Conservation (phyloP, 306 rosid genomes). For the Prunus mira region DNA sequence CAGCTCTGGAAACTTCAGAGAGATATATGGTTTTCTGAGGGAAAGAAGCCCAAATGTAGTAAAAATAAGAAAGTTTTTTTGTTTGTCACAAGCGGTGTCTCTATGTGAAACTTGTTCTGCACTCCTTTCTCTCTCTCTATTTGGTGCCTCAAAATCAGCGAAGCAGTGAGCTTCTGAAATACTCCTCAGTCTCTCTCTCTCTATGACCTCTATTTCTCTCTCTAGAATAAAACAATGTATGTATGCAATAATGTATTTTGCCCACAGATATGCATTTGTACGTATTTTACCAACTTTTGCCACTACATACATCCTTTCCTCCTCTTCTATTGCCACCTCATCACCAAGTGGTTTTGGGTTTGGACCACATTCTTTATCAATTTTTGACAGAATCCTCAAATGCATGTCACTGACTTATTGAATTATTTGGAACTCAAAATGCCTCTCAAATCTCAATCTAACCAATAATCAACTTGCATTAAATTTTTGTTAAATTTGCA, state of each 20-base stretch:
- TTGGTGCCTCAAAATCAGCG: slow-evolving; percentile 91
- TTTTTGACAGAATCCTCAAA: not conserved
- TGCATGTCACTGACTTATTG: not conserved
- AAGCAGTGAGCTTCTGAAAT: slow-evolving; percentile 84
- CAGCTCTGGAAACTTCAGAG: slow-evolving; percentile 36
- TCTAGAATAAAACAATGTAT: not conserved
- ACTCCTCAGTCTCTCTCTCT: slow-evolving; percentile 37
- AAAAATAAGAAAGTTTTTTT: slow-evolving; percentile 12
- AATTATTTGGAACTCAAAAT: not conserved
- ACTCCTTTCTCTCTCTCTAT: slow-evolving; percentile 36
- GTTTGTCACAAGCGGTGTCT: slow-evolving; percentile 15
- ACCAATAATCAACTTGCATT: not conserved
- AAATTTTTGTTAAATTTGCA: not conserved
- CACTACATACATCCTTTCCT: not conserved
- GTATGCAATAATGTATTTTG: slow-evolving; percentile 28
- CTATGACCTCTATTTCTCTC: not conserved
- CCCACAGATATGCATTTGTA: slow-evolving; percentile 46
- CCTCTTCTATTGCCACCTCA: not conserved
- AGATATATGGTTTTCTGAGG: slow-evolving; percentile 24
- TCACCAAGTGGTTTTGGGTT: slow-evolving; percentile 4
- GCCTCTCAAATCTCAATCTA: not conserved
- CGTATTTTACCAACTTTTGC: slow-evolving; percentile 18
- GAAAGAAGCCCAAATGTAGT: slow-evolving; percentile 37
- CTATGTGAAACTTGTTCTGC: slow-evolving; percentile 51
- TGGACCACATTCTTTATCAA: not conserved